A percentile compares a stretch with the other conserved stretches of the same genome.
phyloP scores from a whole-genome alignment of 768 basidiomycete species.

The Filobasidium floriforme region DNA sequence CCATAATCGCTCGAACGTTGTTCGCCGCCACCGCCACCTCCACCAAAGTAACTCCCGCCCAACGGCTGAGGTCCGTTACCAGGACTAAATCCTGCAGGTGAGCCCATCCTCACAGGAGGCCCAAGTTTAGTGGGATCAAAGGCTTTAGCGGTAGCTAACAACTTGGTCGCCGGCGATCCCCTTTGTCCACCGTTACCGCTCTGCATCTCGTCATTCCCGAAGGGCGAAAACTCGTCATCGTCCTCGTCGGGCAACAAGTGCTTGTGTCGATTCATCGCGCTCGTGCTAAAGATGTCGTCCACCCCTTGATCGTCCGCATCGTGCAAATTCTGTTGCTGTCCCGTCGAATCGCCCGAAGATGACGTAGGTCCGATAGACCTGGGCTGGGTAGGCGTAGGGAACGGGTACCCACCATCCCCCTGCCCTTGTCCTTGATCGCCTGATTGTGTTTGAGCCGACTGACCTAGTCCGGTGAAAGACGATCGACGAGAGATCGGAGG shows the following conservation, averaged over 20 bases:
- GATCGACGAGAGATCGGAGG: constrained; percentile 31
- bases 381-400: not conserved
- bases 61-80: constrained; percentile 33
- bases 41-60: constrained; percentile 31
- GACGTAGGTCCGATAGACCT: not conserved
- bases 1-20: constrained; percentile 10
- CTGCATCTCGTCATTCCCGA: constrained; percentile 49
- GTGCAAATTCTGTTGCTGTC: constrained; percentile 1
- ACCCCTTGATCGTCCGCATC: constrained; percentile 24
- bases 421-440: not conserved
- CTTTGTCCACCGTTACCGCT: constrained; percentile 52
- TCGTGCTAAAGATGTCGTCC: constrained; percentile 68
- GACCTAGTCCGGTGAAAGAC: not conserved
- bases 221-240: constrained; percentile 47
- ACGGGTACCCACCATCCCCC: not conserved
- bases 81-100: constrained; percentile 12
- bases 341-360: not conserved
- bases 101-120: constrained; percentile 1
- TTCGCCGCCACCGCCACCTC: not conserved
- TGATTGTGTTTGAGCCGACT: not conserved
- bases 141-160: constrained; percentile 51
- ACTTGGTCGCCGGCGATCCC: constrained; percentile 55
- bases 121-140: constrained; percentile 49
- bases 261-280: constrained; percentile 17
- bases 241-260: constrained; percentile 48